Evolutionary conservation across 192 early-diverging fungal genomes (phyloP).

Genomic region (Thamnidium elegans): DNA sequence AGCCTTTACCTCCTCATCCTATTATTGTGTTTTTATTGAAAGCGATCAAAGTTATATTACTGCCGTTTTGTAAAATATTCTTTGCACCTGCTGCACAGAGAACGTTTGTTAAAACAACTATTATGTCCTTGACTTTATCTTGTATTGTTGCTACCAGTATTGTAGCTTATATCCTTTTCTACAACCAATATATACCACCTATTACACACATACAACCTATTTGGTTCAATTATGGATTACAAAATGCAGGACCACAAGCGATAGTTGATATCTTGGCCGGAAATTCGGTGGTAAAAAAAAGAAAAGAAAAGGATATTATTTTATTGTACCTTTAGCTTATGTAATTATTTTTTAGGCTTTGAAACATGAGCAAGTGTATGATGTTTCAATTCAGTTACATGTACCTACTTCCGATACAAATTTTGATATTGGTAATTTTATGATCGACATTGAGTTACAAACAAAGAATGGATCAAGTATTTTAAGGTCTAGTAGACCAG

Average conservation of each 20-base stretch:
- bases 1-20: neutral
- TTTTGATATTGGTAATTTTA: constrained; percentile 40
- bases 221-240: constrained; percentile 12
- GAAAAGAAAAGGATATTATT: neutral
- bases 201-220: constrained; percentile 22
- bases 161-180: constrained; percentile 18
- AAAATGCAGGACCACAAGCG: neutral
- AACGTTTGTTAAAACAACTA: constrained; percentile 20
- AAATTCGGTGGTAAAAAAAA: neutral
- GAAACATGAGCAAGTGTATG: constrained; percentile 26
- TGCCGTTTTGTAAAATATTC: constrained; percentile 15
- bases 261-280: neutral
- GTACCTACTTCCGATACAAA: constrained; percentile 28
- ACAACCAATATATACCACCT: constrained; percentile 19
- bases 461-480: constrained; percentile 37
- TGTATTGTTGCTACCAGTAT: constrained; percentile 19
- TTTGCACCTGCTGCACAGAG: constrained; percentile 22
- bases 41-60: constrained; percentile 2
- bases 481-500: constrained; percentile 43
- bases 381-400: constrained; percentile 22
- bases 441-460: constrained; percentile 32
- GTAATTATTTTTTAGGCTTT: constrained; percentile 1
- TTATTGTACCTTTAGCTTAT: neutral
- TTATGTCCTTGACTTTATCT: constrained; percentile 14
- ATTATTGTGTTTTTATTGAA: neutral